Evolutionary conservation across 2,329 filamentous ascomycete species (phyloP), one percentile per base, ranked within the genome.

Genomic region (Ophiostoma piceae): DNA sequence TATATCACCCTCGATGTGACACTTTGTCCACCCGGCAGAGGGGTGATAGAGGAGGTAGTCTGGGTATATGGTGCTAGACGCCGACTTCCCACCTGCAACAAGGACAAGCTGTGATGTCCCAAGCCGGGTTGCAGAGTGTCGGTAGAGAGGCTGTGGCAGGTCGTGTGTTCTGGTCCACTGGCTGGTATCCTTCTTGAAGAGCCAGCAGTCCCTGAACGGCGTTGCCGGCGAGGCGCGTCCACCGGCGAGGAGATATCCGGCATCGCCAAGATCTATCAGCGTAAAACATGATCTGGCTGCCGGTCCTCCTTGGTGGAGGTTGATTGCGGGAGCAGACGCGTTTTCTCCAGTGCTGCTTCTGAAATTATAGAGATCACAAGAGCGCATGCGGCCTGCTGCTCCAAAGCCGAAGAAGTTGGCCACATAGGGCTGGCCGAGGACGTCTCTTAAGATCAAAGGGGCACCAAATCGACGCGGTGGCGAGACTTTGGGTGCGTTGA

Each of bases 171-270:
- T 83, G 71, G 83, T 82, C 92, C 92, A 97, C 16, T 75, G 77
- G 62, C 78, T 78, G 1, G 75, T 73, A 3, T 82, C 82, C 67
- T 84, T 84, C 68, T 85, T 82, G 73, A 89, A 87, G 1, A 93
- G 74, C 92, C 92, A 97, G 74, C 90, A 93, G 77, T 95, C 91
- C 47, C 82, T 81, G 60, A 92, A 81, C 1, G 88, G 88, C 39
- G 83, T 84, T 14, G 88, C 83, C 4, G 94, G 93, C 8, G 92
- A 94, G n/a, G 85, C 83, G 71, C 94, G 85, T 5, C 94, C 94
- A 32, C 94, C 94, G 39, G 87, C 84, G 66, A 97, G 81, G 12
- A 97, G 79, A 71, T 84, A 84, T 19, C 85, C 85, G 29, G 79
- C 78, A 43, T 82, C 79, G 1, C 83, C 84, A 5, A 96, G 77